phyloP scores from a whole-genome alignment of 352 stramenopile genomes.

The Globisporangium lucens region DNA sequence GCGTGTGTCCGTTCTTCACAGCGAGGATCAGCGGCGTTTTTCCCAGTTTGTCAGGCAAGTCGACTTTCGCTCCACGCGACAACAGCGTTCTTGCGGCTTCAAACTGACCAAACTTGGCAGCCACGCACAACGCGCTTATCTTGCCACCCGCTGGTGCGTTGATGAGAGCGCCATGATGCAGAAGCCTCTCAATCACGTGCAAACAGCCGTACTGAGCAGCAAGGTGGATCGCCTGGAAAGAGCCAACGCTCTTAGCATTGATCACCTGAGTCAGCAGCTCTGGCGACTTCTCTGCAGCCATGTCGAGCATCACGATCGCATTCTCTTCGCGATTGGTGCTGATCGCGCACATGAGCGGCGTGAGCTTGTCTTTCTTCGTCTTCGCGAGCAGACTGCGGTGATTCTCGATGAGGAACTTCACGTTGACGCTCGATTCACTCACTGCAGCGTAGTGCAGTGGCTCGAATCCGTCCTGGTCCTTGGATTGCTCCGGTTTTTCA shows the following conservation, averaged over 20 bases:
- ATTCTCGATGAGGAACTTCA: constrained; percentile 7
- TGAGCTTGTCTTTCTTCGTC: constrained; percentile 9
- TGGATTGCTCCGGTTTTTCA: constrained; percentile 40
- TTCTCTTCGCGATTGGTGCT: constrained; percentile 45
- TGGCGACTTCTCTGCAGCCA: constrained; percentile 31
- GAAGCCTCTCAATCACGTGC: constrained; percentile 41
- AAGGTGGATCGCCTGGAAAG: constrained; percentile 62
- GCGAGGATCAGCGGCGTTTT: constrained; percentile 75
- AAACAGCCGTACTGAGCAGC: constrained; percentile 39
- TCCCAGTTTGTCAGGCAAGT: constrained; percentile 67
- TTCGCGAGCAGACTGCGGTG: constrained; percentile 10
- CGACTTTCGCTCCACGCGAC: constrained; percentile 46
- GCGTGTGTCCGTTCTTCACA: constrained; percentile 72
- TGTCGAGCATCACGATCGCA: constrained; percentile 54
- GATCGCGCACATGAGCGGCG: constrained; percentile 56
- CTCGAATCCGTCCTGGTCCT: constrained; percentile 56
- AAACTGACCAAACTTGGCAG: constrained; percentile 52
- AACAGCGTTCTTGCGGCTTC: constrained; percentile 53
- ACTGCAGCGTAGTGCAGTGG: constrained; percentile 25
- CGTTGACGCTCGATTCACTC: constrained; percentile 1
- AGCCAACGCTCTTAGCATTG: constrained; percentile 35
- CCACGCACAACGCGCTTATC: constrained; percentile 48
- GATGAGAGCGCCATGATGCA: constrained; percentile 41
- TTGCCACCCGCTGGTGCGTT: constrained; percentile 50
- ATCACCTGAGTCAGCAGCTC: constrained; percentile 38